These are phyloP conservation scores for Saksenaea vasiformis DNA, from an alignment of 371 early-diverging fungal species.

Conservation along the genomic window DNA sequence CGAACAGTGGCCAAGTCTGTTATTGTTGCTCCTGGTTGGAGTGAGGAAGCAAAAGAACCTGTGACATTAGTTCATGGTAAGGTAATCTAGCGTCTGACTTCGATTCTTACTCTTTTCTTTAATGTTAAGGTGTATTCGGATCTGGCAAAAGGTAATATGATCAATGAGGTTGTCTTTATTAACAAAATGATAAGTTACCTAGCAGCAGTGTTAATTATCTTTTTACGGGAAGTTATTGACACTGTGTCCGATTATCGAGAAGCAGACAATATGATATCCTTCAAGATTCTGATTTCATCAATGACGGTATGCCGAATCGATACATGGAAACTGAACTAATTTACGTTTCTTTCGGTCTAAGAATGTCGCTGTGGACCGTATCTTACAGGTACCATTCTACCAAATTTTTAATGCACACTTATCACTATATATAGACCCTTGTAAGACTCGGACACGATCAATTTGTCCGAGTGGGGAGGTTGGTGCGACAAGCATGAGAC, in stretches of 20 bases:
- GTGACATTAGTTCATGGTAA: constrained; percentile 57
- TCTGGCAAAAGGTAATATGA: constrained; percentile 74
- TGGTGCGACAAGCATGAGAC: not conserved
- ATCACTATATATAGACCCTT: constrained; percentile 35
- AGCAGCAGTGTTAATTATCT: constrained; percentile 76
- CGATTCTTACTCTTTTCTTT: not conserved
- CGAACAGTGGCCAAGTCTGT: constrained; percentile 56
- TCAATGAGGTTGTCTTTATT: not conserved
- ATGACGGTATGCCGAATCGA: constrained; percentile 52
- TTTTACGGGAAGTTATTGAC: constrained; percentile 62
- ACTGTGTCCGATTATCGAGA: constrained; percentile 36
- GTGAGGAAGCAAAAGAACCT: constrained; percentile 36
- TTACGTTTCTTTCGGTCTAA: constrained; percentile 3
- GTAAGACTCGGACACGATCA: constrained; percentile 72
- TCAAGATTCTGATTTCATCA: constrained; percentile 63
- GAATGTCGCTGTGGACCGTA: constrained; percentile 91
- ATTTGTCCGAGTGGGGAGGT: constrained; percentile 86
- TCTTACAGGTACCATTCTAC: constrained; percentile 51
- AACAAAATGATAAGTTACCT: constrained; percentile 55
- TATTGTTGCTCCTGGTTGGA: constrained; percentile 51
- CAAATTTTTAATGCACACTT: not conserved
- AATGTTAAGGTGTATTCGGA: constrained; percentile 73
- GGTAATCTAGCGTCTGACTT: constrained; percentile 11
- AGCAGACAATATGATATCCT: constrained; percentile 40
- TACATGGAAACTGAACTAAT: not conserved